Evolutionary conservation across 2,329 filamentous ascomycete genomes (phyloP), one percentile per base, ranked within the genome.

Genomic region (Pyricularia sp.): DNA sequence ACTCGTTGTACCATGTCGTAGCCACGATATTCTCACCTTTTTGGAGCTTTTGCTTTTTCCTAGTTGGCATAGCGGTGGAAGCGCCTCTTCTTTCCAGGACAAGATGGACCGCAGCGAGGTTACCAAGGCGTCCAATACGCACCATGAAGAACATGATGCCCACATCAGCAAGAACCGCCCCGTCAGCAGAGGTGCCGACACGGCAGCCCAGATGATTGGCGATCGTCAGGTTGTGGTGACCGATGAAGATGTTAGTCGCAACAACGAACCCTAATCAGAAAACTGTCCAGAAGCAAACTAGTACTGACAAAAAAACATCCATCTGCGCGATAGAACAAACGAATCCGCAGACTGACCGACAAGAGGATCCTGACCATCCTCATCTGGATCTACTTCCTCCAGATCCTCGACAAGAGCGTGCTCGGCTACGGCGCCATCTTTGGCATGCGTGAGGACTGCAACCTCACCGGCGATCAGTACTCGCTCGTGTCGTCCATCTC

Each of bases 331-430:
- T n/a, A 83, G 81, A 85, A 83, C 76, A 83, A 80, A 71, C 82
- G 83, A 11, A 89, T 90, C 70, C 81, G 84, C 30, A 82, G 81
- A 61, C 89, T 89, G 76, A 90, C 87, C 0, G 88, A 90, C 73
- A 81, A 80, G 66, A 81, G 81, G 31, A 87, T 91, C 68, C 80
- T 90, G 1, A 73, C 75, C 3, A 81, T 87, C 66, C 79, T 87
- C 0, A 74, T 85, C 65, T 86, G 84, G 84, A 83, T 86, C n/a
- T 86, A 86, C 74, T 86, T 87, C 73, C 78, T 87, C 14, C 84
- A 86, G 68, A 82, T 87, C 50, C 80, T 88, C n/a, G 85, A 88
- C 76, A 88, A 88, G 75, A 80, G 82, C 0, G 82, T 86, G 0
- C 79, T 88, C 0, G 85, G 85, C 11, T 87, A 85, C 69, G 84